Percentiles rank a stretch among this genome's conserved stretches.
These are phyloP conservation scores for Xerocomellus dryophilus DNA, from an alignment of 768 basidiomycete genomes.

Conservation along the genomic window DNA sequence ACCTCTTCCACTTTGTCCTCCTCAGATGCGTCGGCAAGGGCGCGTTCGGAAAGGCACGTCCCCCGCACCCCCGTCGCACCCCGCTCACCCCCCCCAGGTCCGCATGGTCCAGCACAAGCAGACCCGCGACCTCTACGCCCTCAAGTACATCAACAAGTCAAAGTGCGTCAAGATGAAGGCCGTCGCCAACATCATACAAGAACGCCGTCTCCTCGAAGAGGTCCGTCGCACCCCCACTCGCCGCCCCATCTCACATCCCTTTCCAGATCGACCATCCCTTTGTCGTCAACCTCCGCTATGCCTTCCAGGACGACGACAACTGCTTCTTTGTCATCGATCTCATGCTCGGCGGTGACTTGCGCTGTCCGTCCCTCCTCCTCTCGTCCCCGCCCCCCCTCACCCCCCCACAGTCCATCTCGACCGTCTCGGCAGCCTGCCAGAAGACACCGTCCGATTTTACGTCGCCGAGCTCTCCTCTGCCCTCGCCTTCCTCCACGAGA, in stretches of 20 bases:
- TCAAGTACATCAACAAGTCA: conserved; percentile 99
- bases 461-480: conserved; percentile 88
- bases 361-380: conserved; percentile 55
- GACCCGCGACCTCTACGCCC: conserved; percentile 91
- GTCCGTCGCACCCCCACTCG: conserved; percentile 38
- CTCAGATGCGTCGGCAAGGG: conserved; percentile 97
- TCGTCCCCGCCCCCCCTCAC: background rate
- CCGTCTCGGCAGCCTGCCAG: conserved; percentile 67
- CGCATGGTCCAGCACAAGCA: conserved; percentile 99
- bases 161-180: conserved; percentile 99
- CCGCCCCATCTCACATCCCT: background rate
- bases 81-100: conserved; percentile 55
- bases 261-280: conserved; percentile 91
- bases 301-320: conserved; percentile 97
- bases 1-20: conserved; percentile 95
- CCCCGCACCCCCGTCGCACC: background rate
- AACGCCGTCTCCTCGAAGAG: conserved; percentile 93
- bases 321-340: conserved; percentile 98
- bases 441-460: conserved; percentile 83
- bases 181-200: conserved; percentile 95
- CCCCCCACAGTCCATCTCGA: conserved; percentile 75
- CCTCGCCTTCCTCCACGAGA: conserved; percentile 86
- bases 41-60: conserved; percentile 89
- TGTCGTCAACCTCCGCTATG: conserved; percentile 92
- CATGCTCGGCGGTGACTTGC: conserved; percentile 93